These are phyloP conservation scores for Yamadazyma songkhlaensis DNA, from an alignment of 1,139 yeast species.

Conservation along the genomic window DNA sequence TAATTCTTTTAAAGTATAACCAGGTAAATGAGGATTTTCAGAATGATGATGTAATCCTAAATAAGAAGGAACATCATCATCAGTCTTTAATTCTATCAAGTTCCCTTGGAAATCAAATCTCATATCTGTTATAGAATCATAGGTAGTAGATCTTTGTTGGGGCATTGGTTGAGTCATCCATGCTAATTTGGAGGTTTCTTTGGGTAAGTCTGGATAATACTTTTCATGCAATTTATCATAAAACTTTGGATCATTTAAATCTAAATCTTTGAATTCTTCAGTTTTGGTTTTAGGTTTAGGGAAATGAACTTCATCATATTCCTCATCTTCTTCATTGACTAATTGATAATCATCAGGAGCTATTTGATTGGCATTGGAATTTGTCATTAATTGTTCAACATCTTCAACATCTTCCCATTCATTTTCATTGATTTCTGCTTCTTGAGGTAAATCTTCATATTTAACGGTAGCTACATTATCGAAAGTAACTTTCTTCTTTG, in stretches of 20 bases:
- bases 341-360: conserved; percentile 48
- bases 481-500: conserved; percentile 35
- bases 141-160: conserved; percentile 40
- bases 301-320: conserved; percentile 52
- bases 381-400: conserved; percentile 28
- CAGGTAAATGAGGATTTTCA: conserved; percentile 84
- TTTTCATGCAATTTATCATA: conserved; percentile 76
- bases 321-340: conserved; percentile 26
- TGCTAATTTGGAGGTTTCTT: conserved; percentile 74
- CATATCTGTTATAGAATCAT: conserved; percentile 65
- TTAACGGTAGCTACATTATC: conserved; percentile 39
- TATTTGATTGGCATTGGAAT: conserved; percentile 8
- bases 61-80: conserved; percentile 47
- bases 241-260: conserved; percentile 73
- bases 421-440: conserved; percentile 30
- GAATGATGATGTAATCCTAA: conserved; percentile 91
- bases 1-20: conserved; percentile 82
- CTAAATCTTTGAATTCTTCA: conserved; percentile 35
- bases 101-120: conserved; percentile 89
- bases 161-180: conserved; percentile 83
- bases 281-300: conserved; percentile 42
- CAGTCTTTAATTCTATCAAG: conserved; percentile 45
- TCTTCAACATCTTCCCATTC: conserved; percentile 44
- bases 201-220: conserved; percentile 86
- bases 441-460: conserved; percentile 31